Evolutionary conservation across 2,329 filamentous ascomycete genomes (phyloP).

Genomic region (Ascochyta fabae): DNA sequence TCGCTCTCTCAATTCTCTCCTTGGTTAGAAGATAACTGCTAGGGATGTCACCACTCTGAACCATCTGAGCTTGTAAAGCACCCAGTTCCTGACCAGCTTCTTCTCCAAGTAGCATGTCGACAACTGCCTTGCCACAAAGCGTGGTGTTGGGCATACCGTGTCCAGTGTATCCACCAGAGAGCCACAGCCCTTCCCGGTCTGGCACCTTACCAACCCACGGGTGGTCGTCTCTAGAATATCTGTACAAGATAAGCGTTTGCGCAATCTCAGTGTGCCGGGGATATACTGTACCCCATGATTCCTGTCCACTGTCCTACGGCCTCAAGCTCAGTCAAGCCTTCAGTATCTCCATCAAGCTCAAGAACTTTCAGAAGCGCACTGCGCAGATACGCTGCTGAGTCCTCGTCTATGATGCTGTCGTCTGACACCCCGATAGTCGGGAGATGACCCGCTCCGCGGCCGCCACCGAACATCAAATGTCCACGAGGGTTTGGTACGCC

Average conservation of each 20-base stretch:
- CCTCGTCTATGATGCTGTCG: conserved; percentile 64
- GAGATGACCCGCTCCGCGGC: conserved; percentile 59
- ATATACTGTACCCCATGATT: conserved; percentile 71
- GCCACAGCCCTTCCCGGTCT: conserved; percentile 62
- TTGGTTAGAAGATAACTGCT: conserved; percentile 47
- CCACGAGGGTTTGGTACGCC: conserved; percentile 53
- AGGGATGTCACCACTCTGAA: conserved; percentile 45
- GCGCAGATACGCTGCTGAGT: conserved; percentile 64
- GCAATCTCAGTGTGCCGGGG: too few relatives aligned
- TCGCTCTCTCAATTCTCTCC: conserved; percentile 43
- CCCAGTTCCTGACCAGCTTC: conserved; percentile 43
- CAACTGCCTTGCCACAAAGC: conserved; percentile 68
- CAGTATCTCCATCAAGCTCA: conserved; percentile 44
- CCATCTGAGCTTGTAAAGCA: conserved; percentile 39
- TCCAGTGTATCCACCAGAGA: conserved; percentile 71
- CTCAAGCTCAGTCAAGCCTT: conserved; percentile 52
- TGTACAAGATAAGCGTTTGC: too few relatives aligned
- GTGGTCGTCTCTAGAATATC: conserved; percentile 56
- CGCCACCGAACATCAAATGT: conserved; percentile 75
- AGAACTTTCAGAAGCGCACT: conserved; percentile 48
- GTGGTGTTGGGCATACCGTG: conserved; percentile 81
- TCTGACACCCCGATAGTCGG: conserved; percentile 64
- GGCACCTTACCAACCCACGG: conserved; percentile 78
- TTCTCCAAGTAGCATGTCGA: conserved; percentile 62
- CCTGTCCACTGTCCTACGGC: conserved; percentile 71